A percentile compares a stretch with the other conserved stretches of the same genome.
Conservation (phyloP, 163 green algal species). For the Chloromonas sp. region DNA sequence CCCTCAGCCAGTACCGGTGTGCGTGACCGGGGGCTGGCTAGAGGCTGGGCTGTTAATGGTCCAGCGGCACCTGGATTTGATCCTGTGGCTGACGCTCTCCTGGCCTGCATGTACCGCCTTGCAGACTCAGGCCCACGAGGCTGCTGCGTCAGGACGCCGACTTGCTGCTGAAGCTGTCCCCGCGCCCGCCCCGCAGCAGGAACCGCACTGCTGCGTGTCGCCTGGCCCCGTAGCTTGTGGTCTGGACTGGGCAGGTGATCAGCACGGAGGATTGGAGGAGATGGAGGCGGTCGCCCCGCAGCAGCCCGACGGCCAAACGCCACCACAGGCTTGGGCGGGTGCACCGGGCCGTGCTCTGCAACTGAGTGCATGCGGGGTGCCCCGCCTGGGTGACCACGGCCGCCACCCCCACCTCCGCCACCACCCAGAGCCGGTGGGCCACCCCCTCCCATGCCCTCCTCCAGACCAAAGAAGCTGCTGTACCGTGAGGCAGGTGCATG, state of each 20-base stretch:
- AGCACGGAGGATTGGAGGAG: background rate
- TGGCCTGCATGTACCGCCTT: too few relatives aligned
- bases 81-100: too few relatives aligned
- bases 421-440: background rate
- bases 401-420: background rate
- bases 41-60: too few relatives aligned
- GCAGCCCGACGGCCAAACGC: background rate
- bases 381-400: background rate
- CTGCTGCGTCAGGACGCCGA: too few relatives aligned
- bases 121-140: too few relatives aligned
- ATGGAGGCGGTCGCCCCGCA: background rate
- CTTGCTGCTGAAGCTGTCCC: too few relatives aligned
- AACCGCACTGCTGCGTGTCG: too few relatives aligned
- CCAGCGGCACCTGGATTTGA: too few relatives aligned
- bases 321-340: background rate
- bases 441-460: background rate
- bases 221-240: background rate
- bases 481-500: too few relatives aligned
- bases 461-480: background rate
- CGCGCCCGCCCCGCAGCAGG: too few relatives aligned
- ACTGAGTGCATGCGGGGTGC: background rate
- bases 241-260: background rate
- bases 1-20: too few relatives aligned
- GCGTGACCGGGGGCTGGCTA: too few relatives aligned
- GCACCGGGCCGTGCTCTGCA: background rate